These are phyloP conservation scores for Thamnidium elegans DNA, from an alignment of 192 early-diverging fungal genomes.

Conservation along the genomic window DNA sequence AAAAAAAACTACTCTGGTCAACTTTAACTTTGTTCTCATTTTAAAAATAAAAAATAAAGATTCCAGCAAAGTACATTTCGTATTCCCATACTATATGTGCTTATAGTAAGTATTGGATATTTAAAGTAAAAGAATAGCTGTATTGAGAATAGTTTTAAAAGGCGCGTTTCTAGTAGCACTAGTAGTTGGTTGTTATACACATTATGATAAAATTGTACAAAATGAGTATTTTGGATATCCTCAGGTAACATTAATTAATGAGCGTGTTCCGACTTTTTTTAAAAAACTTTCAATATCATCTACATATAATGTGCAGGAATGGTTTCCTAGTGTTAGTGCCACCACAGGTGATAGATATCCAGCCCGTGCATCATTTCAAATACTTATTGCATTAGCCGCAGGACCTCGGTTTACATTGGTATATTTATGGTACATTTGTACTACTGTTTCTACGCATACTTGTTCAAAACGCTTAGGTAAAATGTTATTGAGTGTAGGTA, in stretches of 20 bases:
- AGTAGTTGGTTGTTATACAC: slow-evolving; percentile 61
- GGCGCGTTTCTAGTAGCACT: slow-evolving; percentile 68
- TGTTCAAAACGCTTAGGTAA: slow-evolving; percentile 22
- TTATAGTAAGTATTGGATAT: slow-evolving; percentile 10
- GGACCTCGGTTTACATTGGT: slow-evolving; percentile 48
- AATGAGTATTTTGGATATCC: slow-evolving; percentile 77
- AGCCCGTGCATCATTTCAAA: slow-evolving; percentile 68
- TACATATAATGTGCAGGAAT: slow-evolving; percentile 41
- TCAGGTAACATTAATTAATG: slow-evolving; percentile 36
- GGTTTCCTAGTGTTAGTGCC: slow-evolving; percentile 80
- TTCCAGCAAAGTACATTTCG: slow-evolving; percentile 9
- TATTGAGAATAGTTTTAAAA: slow-evolving; percentile 4
- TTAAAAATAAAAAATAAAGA: neutral
- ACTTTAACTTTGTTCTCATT: no score
- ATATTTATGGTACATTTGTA: slow-evolving; percentile 43
- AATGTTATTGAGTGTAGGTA: slow-evolving; percentile 38
- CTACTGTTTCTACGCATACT: slow-evolving; percentile 18
- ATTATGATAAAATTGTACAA: slow-evolving; percentile 77
- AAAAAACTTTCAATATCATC: neutral
- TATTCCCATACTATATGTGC: slow-evolving; percentile 22
- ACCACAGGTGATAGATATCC: slow-evolving; percentile 78
- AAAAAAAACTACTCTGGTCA: no score
- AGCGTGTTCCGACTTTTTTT: neutral
- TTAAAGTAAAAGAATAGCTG: neutral
- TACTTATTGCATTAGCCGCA: slow-evolving; percentile 68